Evolutionary conservation across 352 stramenopile species (phyloP).

Genomic region (Elongisporangium anandrum): DNA sequence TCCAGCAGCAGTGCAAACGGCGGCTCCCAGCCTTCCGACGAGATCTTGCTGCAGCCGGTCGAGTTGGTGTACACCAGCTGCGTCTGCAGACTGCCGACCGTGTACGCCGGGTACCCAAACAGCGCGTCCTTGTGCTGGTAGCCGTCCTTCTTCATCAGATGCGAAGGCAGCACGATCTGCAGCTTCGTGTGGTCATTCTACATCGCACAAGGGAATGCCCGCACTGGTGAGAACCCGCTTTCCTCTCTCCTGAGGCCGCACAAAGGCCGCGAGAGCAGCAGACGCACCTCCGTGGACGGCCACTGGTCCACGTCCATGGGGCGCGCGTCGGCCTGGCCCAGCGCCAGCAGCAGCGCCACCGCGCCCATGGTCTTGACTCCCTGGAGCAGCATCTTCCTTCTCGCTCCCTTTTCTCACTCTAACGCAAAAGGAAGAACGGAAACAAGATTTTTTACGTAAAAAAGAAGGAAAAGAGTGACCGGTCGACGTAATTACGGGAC

Average conservation of each 20-base stretch:
- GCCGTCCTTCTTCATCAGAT: constrained; percentile 89
- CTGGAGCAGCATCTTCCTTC: constrained; percentile 12
- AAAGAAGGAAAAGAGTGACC: background rate
- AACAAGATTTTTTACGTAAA: constrained; percentile 2
- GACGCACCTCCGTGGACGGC: constrained; percentile 72
- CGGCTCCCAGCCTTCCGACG: constrained; percentile 75
- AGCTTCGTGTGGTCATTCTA: constrained; percentile 88
- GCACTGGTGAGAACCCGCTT: constrained; percentile 4
- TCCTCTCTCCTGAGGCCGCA: constrained; percentile 3
- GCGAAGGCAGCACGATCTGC: constrained; percentile 84
- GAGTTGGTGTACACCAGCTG: constrained; percentile 89
- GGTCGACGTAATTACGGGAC: background rate
- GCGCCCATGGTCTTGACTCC: constrained; percentile 8
- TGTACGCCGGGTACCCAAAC: constrained; percentile 95
- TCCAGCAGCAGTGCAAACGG: constrained; percentile 96
- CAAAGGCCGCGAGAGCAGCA: background rate
- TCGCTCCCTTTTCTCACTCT: constrained; percentile 14
- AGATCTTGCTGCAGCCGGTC: constrained; percentile 77
- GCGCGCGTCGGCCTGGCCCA: constrained; percentile 21
- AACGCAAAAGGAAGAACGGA: constrained; percentile 9
- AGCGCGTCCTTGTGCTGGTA: constrained; percentile 96
- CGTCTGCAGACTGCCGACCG: constrained; percentile 77
- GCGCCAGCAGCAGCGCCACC: constrained; percentile 16
- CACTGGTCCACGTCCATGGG: constrained; percentile 80
- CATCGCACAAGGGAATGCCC: constrained; percentile 1